Base-by-base conservation (phyloP, 192 early-diverging fungal species). In the Mortierella hygrophila region DNA sequence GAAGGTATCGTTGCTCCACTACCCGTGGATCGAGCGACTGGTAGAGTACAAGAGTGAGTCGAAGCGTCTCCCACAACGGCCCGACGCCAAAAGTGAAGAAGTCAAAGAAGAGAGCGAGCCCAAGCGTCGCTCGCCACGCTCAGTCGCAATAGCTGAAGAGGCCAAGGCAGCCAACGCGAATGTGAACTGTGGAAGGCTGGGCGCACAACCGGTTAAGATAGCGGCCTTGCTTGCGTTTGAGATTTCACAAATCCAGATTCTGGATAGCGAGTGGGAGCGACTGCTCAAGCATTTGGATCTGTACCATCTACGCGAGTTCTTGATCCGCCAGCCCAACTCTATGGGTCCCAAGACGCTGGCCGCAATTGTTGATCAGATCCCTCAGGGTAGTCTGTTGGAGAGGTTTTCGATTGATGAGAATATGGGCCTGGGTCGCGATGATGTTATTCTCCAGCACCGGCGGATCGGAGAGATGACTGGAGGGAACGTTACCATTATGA, bases 1-100 rank as follows among this genome's bases (percentile, higher is more conserved):
- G 60, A 65, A 65, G 60, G 60, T 65, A 29, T 65, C 60, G 8
- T 29, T 65, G 60, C 60, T 65, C 29, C 60, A 65, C 26, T 65
- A 65, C 13, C 29, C 60, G 10, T 65, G 60, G 60, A 65, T 65
- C 11, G 60, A 65, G 60, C n/a, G 60, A 65, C 2, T 65, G 29
- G 29, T 65, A 1, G 60, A 65, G 11, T 65, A 32, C 11, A 65
- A 65, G 26, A 29, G 60, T 11, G 60, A 32, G 10, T 65, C 60
- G 10, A 65, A 32, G 13, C 26, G n/a, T 29, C 29, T 29, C 5
- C 60, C n/a, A 9, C 29, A 13, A 29, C 29, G n/a, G 0, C 8
- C 26, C 11, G 13, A 35, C 26, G 23, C 60, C 9, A 32, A 11
- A 29, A 15, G 15, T 29, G 60, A 65, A 29, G 60, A 65, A 1